Base-by-base conservation (phyloP, 2,329 filamentous ascomycete genomes). In the Leptographium wingfieldii region DNA sequence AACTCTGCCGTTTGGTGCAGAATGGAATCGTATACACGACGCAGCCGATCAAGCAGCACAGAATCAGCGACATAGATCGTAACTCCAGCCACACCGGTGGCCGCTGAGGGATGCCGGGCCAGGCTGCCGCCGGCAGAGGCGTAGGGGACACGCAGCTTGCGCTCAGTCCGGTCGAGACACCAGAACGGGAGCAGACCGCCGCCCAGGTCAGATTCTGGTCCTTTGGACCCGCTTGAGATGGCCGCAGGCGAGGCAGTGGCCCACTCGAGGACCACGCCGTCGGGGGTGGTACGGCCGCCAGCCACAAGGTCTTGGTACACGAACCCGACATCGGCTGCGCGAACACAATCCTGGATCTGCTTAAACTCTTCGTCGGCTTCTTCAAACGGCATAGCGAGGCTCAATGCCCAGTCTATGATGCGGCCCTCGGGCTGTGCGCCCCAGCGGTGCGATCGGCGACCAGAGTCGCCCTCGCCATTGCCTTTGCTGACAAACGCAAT, bases 381-480 rank as follows among this genome's bases (percentile, higher is more conserved):
- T 5, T 29, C 33, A 7, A 31, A 35, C 7, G 43, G 19, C 9
- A 3, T 31, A 56, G 58, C 16, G 7, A 77, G 68, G 0, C 77
- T 82, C 64, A 86, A 75, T 9, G 85, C 80, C 76, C 81, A 83
- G 72, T 86, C 85, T 63, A 87, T 75, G 51, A 80, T 70, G 27
- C 69, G 72, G 3, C 81, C 79, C 38, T 76, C 76, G 0, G 69
- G 64, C 11, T 79, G 76, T 0, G 70, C 61, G 0, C 80, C 83
- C 85, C 84, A 88, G 66, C 79, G 80, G 66, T 87, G 83, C 1
- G 71, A 70, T 6, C 66, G 66, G 3, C 78, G 74, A 7, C 69
- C 43, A 5, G 19, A 9, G 1, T 46, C 43, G 43, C 43, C 65
- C 2, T 72, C 70, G 0, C 70, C 70, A 5, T 73, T 71, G 0